Base-by-base conservation (phyloP, 192 early-diverging fungal species). In the Mortierella alpina region DNA sequence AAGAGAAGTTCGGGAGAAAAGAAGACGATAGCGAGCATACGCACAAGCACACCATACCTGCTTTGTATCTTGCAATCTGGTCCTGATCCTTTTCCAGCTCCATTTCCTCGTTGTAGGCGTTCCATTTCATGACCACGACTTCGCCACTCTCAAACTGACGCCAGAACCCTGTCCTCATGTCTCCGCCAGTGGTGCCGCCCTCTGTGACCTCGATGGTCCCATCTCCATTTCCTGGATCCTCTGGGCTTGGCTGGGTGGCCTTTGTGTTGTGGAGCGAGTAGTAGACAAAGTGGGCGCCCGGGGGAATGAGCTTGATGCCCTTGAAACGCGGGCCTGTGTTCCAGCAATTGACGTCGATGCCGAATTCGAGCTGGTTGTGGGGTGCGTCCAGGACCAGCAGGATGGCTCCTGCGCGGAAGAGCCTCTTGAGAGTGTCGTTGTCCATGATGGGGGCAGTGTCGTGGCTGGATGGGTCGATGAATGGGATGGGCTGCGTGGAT, bases 301-400 rank as follows among this genome's bases (percentile, higher is more conserved):
- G 94, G 18, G 98, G 96, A 62, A 99, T 94, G 55, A 97, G 84
- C 84, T 97, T 97, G 31, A 98, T 76, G 50, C 98, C 98, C 68
- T 89, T 94, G 82, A 99, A 99, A 46, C 88, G 83, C 13, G 95
- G 95, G 2, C 98, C 98, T 18, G 90, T 94, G 54, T 90, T 86
- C 96, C 96, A 99, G 20, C 90, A 89, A 74, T 93, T 94, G 77
- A 90, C 88, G 75, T 98, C 97, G 60, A 98, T 91, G 13, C 97
- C 97, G 75, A 99, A 96, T 73, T 96, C 75, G 23, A 70, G 71
- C 20, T 69, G 80, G 23, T 91, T 87, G 13, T 70, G 54, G 2
- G 97, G 96, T 12, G 93, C 92, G 73, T 95, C 90, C 10, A 97
- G 75, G 53, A 97, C 88, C 17, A 99, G 75, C n/a, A 98, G 73